Evolutionary conservation across 129 eudicot species (phyloP).

Genomic region (Apium graveolens): DNA sequence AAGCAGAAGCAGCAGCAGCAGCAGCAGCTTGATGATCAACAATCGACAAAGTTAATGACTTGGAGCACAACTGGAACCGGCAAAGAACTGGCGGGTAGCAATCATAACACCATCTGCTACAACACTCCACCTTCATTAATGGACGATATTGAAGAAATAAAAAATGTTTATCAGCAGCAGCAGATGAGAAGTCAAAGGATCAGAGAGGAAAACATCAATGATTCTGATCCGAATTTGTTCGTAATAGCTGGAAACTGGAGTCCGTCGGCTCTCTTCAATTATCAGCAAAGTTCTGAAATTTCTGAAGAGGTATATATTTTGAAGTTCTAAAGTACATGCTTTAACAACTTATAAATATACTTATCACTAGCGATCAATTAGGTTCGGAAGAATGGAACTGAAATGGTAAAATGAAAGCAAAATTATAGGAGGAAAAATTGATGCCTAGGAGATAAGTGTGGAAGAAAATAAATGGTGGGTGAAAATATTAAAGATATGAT

Average conservation of each 20-base stretch:
- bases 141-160: not conserved
- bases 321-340: not conserved
- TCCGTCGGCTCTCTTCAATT: constrained; percentile 20
- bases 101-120: not conserved
- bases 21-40: constrained; percentile 9
- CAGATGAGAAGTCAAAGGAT: not conserved
- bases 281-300: constrained; percentile 26
- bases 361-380: not conserved
- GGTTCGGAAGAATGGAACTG: not conserved
- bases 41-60: constrained; percentile 8
- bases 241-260: constrained; percentile 20
- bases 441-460: not conserved
- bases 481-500: not conserved
- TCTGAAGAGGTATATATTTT: constrained; percentile 31
- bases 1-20: constrained; percentile 7
- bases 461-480: not conserved
- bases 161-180: not conserved
- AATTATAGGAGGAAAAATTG: too few species aligned
- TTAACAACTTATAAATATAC: not conserved
- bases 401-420: not conserved
- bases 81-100: not conserved
- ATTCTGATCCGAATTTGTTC: constrained; percentile 14
- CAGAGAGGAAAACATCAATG: not conserved
- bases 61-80: constrained; percentile 26
- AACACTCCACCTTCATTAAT: not conserved